phyloP scores from a whole-genome alignment of 2,329 filamentous ascomycete species.

The Scorias spongiosa region DNA sequence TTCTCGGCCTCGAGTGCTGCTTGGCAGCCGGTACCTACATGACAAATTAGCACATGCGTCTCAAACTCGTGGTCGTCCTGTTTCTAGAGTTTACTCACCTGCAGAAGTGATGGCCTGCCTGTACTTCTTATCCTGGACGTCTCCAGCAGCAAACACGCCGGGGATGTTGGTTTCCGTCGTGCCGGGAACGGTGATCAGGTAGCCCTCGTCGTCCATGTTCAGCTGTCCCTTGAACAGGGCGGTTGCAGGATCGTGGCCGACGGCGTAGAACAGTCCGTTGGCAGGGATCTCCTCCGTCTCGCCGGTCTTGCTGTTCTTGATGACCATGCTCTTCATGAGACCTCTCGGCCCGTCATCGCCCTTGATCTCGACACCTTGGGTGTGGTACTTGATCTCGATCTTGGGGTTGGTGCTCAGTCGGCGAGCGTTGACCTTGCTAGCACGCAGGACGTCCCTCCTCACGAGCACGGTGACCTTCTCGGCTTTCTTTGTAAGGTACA shows the following conservation, averaged over 20 bases:
- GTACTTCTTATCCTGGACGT: slow-evolving; percentile 98
- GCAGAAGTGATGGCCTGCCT: slow-evolving; percentile 96
- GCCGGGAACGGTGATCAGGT: slow-evolving; percentile 77
- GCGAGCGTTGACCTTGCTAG: slow-evolving; percentile 82
- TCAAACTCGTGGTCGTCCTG: neutral
- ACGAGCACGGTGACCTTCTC: slow-evolving; percentile 91
- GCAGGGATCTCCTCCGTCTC: slow-evolving; percentile 72
- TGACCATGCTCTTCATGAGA: slow-evolving; percentile 73
- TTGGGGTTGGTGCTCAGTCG: slow-evolving; percentile 72
- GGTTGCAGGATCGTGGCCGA: slow-evolving; percentile 91
- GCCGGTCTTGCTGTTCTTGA: slow-evolving; percentile 66
- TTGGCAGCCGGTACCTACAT: slow-evolving; percentile 73
- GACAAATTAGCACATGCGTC: slow-evolving; percentile 4
- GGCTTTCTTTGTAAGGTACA: slow-evolving; percentile 95
- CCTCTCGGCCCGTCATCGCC: slow-evolving; percentile 61
- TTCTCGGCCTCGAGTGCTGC: slow-evolving; percentile 94
- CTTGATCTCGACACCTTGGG: slow-evolving; percentile 64
- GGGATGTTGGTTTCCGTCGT: slow-evolving; percentile 75
- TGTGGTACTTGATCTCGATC: slow-evolving; percentile 79
- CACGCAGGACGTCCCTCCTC: slow-evolving; percentile 69
- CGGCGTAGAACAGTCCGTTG: slow-evolving; percentile 90
- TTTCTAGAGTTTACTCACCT: slow-evolving; percentile 41
- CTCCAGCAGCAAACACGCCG: slow-evolving; percentile 90
- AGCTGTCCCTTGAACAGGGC: slow-evolving; percentile 80
- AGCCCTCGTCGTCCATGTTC: slow-evolving; percentile 76